These are phyloP conservation scores for Suhomyces xylopsoci DNA, from an alignment of 805 yeast genomes.

Conservation along the genomic window DNA sequence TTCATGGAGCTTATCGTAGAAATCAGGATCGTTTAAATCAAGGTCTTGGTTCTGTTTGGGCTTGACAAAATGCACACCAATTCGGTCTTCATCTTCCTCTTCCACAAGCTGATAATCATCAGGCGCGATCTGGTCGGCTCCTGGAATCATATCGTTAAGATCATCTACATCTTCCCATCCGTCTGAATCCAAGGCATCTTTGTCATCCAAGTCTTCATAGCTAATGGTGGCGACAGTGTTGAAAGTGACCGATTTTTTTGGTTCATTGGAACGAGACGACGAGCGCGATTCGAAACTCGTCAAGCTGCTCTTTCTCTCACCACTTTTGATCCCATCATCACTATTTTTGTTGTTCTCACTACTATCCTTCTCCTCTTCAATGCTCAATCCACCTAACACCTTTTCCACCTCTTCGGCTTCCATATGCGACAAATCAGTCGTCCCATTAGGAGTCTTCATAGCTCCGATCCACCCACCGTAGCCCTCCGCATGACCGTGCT, in stretches of 20 bases:
- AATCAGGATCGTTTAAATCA: conserved; percentile 74
- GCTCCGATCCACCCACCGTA: conserved; percentile 42
- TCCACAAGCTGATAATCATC: conserved; percentile 38
- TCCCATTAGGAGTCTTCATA: conserved; percentile 35
- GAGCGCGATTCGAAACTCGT: not conserved
- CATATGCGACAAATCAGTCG: conserved; percentile 28
- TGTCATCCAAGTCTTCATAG: conserved; percentile 27
- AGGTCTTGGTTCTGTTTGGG: conserved; percentile 40
- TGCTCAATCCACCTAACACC: conserved; percentile 32
- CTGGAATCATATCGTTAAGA: conserved; percentile 50
- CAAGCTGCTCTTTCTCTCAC: conserved; percentile 2
- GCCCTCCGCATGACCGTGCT: conserved; percentile 40
- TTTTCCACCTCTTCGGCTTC: conserved; percentile 35
- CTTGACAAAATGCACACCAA: conserved; percentile 63
- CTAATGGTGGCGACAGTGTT: conserved; percentile 27
- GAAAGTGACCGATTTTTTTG: conserved; percentile 30
- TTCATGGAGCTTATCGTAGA: conserved; percentile 73
- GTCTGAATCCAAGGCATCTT: conserved; percentile 24
- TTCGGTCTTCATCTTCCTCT: conserved; percentile 37
- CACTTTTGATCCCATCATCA: not conserved
- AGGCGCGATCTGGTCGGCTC: conserved; percentile 29
- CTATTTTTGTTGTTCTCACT: too few relatives aligned
- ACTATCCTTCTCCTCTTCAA: conserved; percentile 5
- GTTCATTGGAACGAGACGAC: conserved; percentile 5
- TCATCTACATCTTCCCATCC: conserved; percentile 53